phyloP scores from a whole-genome alignment of 208 protist species.

The Leishmania braziliensis region DNA sequence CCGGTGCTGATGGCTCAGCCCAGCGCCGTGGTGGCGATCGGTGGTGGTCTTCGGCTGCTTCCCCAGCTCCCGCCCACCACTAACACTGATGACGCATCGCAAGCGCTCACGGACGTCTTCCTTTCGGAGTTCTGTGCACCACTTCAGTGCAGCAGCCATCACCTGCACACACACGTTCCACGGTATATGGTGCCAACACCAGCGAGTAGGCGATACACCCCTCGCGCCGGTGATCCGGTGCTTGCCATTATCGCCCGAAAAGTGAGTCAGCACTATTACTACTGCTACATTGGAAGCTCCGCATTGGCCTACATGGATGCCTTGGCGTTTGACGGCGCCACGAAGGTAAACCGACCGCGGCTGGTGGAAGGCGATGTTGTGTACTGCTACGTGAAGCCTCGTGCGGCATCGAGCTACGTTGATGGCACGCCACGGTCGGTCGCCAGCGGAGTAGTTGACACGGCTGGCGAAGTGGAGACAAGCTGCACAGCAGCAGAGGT shows the following conservation, averaged over 20 bases:
- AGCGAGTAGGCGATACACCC: constrained; percentile 60
- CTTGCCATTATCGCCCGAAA: constrained; percentile 66
- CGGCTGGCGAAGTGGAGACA: constrained; percentile 57
- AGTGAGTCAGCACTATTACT: constrained; percentile 57
- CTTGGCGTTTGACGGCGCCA: constrained; percentile 85
- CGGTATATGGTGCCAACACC: constrained; percentile 61
- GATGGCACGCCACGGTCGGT: neutral
- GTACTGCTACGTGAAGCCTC: constrained; percentile 74
- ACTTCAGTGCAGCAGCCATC: constrained; percentile 29
- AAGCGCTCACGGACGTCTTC: constrained; percentile 34
- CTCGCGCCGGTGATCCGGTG: constrained; percentile 62
- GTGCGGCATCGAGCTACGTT: constrained; percentile 23
- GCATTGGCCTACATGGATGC: constrained; percentile 65
- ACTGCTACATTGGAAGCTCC: constrained; percentile 61
- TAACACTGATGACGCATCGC: neutral
- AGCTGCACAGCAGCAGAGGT: constrained; percentile 76
- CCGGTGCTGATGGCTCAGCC: constrained; percentile 55
- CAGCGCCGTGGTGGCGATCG: constrained; percentile 59
- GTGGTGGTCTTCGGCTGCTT: constrained; percentile 58
- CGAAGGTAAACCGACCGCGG: constrained; percentile 74
- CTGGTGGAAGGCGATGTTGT: constrained; percentile 75
- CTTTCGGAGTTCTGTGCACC: constrained; percentile 68
- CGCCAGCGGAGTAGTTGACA: constrained; percentile 2
- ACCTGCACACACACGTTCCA: constrained; percentile 28
- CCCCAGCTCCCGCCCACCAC: constrained; percentile 6